phyloP scores from a whole-genome alignment of 2,329 filamentous ascomycete species.

The Pezizomycotina sp. region DNA sequence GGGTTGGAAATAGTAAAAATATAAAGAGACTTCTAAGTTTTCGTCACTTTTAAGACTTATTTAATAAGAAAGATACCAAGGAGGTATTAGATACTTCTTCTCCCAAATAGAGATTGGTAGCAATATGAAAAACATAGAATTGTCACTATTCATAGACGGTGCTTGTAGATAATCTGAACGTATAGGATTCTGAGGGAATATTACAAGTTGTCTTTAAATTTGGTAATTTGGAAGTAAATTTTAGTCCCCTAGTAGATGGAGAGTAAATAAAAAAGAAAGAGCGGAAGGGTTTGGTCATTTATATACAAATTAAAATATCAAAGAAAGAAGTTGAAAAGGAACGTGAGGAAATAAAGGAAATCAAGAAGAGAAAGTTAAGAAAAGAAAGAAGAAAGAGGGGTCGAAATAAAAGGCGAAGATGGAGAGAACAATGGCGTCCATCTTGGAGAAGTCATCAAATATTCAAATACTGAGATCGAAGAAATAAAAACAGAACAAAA shows the following conservation, averaged over 20 bases:
- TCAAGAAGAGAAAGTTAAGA: constrained; percentile 1
- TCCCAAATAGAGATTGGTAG: too few species aligned
- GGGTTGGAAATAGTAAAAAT: too few species aligned
- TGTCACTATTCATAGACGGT: constrained; percentile 5
- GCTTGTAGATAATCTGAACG: constrained; percentile 1
- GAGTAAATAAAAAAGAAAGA: neutral
- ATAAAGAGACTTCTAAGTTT: too few species aligned
- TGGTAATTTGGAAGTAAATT: too few species aligned
- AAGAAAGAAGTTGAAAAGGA: constrained; percentile 1
- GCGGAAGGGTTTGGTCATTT: neutral
- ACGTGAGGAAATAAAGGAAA: constrained; percentile 3
- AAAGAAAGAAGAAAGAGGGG: constrained; percentile 4
- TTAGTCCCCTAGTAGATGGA: too few species aligned
- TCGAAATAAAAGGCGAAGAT: neutral
- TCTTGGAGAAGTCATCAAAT: neutral
- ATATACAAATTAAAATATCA: constrained; percentile 3
- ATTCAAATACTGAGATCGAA: neutral
- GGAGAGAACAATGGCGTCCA: neutral
- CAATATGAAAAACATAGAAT: too few species aligned
- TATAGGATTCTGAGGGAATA: neutral
- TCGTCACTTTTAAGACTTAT: too few species aligned
- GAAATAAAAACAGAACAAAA: neutral
- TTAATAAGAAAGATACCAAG: too few species aligned
- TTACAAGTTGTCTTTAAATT: neutral
- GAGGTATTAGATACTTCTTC: too few species aligned